A percentile compares a stretch with the other conserved stretches of the same genome.
phyloP scores from a whole-genome alignment of 2,329 filamentous ascomycete species.

The Cladosporium oxysporum region DNA sequence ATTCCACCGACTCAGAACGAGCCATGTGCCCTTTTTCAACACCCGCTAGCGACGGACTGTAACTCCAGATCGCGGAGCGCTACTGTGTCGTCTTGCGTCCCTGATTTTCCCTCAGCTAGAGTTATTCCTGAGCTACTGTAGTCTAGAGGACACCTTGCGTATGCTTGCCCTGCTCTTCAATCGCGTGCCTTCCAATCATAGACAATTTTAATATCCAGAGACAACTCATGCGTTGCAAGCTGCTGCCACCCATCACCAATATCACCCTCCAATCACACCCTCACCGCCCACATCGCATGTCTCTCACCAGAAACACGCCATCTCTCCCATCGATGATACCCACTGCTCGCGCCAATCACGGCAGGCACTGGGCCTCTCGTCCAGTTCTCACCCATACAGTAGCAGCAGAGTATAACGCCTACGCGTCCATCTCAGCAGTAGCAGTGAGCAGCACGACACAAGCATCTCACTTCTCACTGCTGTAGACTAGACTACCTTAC shows the following conservation, averaged over 20 bases:
- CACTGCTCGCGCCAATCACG: background rate
- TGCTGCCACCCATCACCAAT: background rate
- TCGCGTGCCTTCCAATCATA: background rate
- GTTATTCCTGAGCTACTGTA: background rate
- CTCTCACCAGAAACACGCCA: constrained; percentile 16
- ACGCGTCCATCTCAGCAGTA: background rate
- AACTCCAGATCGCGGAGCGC: constrained; percentile 9
- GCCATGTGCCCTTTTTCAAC: background rate
- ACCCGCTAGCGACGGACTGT: constrained; percentile 4
- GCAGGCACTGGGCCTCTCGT: background rate
- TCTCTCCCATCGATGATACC: background rate
- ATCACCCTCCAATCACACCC: constrained; percentile 5
- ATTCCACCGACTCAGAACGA: background rate
- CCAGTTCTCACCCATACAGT: background rate
- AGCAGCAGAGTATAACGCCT: background rate
- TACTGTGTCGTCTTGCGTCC: background rate
- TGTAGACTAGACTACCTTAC: background rate
- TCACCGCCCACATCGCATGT: constrained; percentile 3
- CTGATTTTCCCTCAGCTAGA: background rate
- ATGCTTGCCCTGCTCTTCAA: background rate
- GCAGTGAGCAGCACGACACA: background rate
- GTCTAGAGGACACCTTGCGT: background rate
- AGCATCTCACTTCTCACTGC: background rate
- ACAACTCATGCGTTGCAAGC: constrained; percentile 1
- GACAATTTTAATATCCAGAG: background rate